Base-by-base conservation (phyloP, 2,329 filamentous ascomycete species). In the Arthroderma sp. region DNA sequence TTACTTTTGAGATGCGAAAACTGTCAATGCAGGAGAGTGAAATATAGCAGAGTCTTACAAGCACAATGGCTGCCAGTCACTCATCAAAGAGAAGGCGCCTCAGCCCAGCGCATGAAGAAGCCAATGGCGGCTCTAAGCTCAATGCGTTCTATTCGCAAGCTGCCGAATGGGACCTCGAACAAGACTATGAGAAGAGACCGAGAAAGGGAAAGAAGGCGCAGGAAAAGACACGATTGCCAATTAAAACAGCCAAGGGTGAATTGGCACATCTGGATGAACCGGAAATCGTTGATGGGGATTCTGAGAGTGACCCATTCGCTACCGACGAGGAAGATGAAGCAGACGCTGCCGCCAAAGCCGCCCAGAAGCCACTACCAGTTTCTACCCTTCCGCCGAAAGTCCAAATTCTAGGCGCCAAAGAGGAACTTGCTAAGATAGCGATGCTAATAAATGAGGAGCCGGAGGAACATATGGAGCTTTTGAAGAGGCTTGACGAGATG, bases 81-180 rank as follows among this genome's bases (percentile, higher is more conserved):
- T 65, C 66, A 40, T 58, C 61, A 7, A 77, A 77, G 56, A 63
- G 70, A 53, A 67, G 71, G 47, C 65, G 70, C 37, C 48, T 76
- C 30, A 74, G 68, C 46, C 70, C 72, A 37, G 62, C 69, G 3
- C 57, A 57, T 38, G 57, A 56, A 46, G 44, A 44, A 8, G 56
- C 58, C 4, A 59, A 57, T 28, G 50, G 56, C 39, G 49, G 52
- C 40, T 50, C 60, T 29, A 43, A 51, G 42, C 63, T 63, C 40
- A 60, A 62, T 33, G 73, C 75, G 44, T 87, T 88, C 62, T 75
- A 85, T 66, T 77, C 77, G 56, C 81, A 77, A 56, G 86, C 83
- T 4, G 73, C 84, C 48, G 81, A 79, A 64, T 96, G 89, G 87
- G 80, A 94, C 58, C 74, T 94, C 40, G 91, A 94, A 68, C 83